Conservation (phyloP, 257 asterid species). For the Nicotiana obtusifolia region DNA sequence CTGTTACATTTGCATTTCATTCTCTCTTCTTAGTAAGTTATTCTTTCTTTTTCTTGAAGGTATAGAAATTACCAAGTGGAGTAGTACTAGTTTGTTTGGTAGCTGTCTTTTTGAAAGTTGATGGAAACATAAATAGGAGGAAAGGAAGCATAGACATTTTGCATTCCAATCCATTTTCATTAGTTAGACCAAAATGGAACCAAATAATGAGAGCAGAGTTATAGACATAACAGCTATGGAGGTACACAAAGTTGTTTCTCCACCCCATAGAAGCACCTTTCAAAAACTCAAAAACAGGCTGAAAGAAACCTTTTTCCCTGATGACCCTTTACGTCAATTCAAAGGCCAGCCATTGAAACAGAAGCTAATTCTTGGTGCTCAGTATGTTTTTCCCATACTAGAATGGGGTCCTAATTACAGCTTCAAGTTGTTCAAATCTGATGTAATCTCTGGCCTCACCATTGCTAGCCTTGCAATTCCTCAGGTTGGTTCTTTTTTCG, state of each 20-base stretch:
- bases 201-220: neutral
- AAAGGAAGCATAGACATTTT: no score
- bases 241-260: slow-evolving; percentile 57
- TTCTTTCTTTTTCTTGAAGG: no score
- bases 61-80: neutral
- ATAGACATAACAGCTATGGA: slow-evolving; percentile 37
- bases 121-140: slow-evolving; percentile 18
- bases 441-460: slow-evolving; percentile 84
- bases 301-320: slow-evolving; percentile 77
- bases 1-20: neutral
- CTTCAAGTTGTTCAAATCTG: slow-evolving; percentile 60
- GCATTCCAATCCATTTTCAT: neutral
- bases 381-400: slow-evolving; percentile 63
- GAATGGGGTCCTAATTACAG: slow-evolving; percentile 72
- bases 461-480: slow-evolving; percentile 94
- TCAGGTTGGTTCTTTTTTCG: slow-evolving; percentile 33
- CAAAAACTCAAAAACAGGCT: slow-evolving; percentile 47
- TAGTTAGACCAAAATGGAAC: slow-evolving; percentile 21
- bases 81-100: slow-evolving; percentile 9
- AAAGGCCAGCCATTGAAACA: slow-evolving; percentile 43
- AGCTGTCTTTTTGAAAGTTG: slow-evolving; percentile 25
- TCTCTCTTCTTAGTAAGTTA: neutral
- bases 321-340: slow-evolving; percentile 80
- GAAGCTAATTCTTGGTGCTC: slow-evolving; percentile 48
- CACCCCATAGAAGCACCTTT: slow-evolving; percentile 55